Conservation (phyloP, 2,329 filamentous ascomycete genomes). For the Aspergillus sp. region DNA sequence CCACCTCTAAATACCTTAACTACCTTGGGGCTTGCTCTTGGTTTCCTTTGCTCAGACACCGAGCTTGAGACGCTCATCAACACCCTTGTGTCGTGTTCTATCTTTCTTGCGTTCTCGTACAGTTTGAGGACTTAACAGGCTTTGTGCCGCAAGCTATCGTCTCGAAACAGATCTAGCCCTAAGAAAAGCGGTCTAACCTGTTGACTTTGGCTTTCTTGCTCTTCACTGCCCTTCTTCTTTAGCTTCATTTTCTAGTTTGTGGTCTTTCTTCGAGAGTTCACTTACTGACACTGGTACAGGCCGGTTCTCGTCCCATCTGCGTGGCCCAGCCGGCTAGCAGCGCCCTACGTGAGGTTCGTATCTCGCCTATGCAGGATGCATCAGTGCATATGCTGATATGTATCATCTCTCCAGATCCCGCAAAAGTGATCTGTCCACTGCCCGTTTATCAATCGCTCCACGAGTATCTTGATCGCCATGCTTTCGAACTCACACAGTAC, state of each 20-base stretch:
- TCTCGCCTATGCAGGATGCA: constrained; percentile 15
- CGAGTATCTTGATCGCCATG: constrained; percentile 60
- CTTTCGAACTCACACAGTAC: constrained; percentile 75
- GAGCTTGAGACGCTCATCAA: constrained; percentile 18
- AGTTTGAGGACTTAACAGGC: constrained; percentile 13
- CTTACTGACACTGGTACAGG: constrained; percentile 64
- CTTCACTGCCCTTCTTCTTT: constrained; percentile 10
- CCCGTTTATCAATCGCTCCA: constrained; percentile 22
- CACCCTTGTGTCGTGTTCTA: constrained; percentile 6
- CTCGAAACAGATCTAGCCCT: constrained; percentile 20
- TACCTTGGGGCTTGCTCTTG: constrained; percentile 31
- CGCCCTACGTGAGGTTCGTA: constrained; percentile 77
- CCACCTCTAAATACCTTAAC: constrained; percentile 36
- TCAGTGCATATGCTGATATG: constrained; percentile 22
- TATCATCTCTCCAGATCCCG: constrained; percentile 20
- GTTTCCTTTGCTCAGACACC: constrained; percentile 17
- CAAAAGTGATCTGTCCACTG: constrained; percentile 49
- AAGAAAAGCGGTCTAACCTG: constrained; percentile 20
- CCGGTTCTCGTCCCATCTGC: constrained; percentile 42
- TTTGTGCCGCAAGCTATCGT: constrained; percentile 11
- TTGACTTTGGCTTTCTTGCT: constrained; percentile 15
- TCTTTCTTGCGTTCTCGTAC: constrained; percentile 13
- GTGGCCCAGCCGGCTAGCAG: constrained; percentile 64
- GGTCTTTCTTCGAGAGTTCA: constrained; percentile 48
- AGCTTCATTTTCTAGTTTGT: constrained; percentile 26